A percentile compares a stretch with the other conserved stretches of the same genome.
phyloP scores from a whole-genome alignment of 177 flowering plant genomes.

The Vitis hybrid region DNA sequence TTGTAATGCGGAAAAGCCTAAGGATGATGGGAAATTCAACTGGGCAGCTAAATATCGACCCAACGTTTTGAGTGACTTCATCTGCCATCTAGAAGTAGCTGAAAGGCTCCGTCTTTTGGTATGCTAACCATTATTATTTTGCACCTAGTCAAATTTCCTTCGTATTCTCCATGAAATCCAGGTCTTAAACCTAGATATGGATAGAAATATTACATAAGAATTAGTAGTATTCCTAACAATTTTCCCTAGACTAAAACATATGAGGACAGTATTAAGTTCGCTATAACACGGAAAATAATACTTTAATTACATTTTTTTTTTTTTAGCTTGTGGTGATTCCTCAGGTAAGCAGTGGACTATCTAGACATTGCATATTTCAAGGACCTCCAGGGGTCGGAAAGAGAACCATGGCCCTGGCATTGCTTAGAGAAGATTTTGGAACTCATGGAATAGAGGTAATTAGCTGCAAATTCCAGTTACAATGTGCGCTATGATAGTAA shows the following conservation, averaged over 20 bases:
- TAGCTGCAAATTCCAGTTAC: not conserved
- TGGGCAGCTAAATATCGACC: conserved; percentile 3
- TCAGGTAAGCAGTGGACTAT: not conserved
- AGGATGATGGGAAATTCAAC: not conserved
- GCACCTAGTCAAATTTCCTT: too few relatives aligned
- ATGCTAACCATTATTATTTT: not conserved
- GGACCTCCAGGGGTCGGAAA: conserved; percentile 7
- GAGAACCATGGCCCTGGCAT: conserved; percentile 1
- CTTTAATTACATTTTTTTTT: too few relatives aligned
- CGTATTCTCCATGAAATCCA: too few relatives aligned
- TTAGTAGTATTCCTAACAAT: too few relatives aligned
- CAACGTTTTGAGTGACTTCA: not conserved
- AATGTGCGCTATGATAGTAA: too few relatives aligned
- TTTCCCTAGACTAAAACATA: too few relatives aligned
- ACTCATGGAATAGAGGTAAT: not conserved
- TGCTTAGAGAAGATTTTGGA: not conserved
- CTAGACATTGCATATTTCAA: not conserved
- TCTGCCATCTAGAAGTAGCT: not conserved
- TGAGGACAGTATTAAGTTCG: too few relatives aligned
- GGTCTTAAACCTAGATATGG: too few relatives aligned
- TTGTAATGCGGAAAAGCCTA: not conserved
- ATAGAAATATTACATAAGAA: too few relatives aligned
- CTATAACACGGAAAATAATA: too few relatives aligned
- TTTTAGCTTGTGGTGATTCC: too few relatives aligned
- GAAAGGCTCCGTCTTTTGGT: not conserved